Base-by-base conservation (phyloP, 2,329 filamentous ascomycete genomes). In the Venturia asperata region DNA sequence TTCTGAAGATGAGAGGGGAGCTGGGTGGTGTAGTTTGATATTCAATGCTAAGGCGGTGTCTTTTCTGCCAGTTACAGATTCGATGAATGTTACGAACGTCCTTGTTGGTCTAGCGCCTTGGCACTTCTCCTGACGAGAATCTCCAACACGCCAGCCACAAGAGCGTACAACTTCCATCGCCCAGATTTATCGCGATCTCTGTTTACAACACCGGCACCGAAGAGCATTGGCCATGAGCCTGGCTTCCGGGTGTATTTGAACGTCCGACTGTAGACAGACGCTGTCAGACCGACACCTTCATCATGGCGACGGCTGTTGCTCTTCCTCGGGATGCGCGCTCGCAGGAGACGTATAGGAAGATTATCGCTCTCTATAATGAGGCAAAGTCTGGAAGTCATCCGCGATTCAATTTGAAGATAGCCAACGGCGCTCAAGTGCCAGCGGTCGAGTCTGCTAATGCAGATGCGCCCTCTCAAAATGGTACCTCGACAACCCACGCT, bases 301-400 rank as follows among this genome's bases (percentile, higher is more conserved):
- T 52, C 47, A 52, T 52, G 47, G 47, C 47, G 47, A 52, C 47
- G 21, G 47, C 47, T 37, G 52, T 58, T 58, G 17, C 49, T 55
- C n/a, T 37, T 37, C 52, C 15, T 58, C 52, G 37, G 15, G 52
- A 58, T 58, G 52, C 52, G 52, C 52, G 52, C 30, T 58, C 52
- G 52, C 52, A 37, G 15, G 52, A 58, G 30, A 58, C 52, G 52
- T 58, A 58, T 58, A 58, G 52, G 30, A 58, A 58, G 52, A n/a
- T 58, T 9, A 58, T 58, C 52, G 27, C 27, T 15, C 52, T 58
- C 52, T 58, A 34, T 58, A 37, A 37, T 37, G 52, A 58, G 52
- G 52, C 52, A 34, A 58, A 58, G 19, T 58, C 52, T 58, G 52
- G 52, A 27, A 39, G 27, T 13, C 52, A 58, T 37, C 52, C 52